Base-by-base conservation (phyloP, 2,329 filamentous ascomycete species). In the Coccinonectria pachysandricola region DNA sequence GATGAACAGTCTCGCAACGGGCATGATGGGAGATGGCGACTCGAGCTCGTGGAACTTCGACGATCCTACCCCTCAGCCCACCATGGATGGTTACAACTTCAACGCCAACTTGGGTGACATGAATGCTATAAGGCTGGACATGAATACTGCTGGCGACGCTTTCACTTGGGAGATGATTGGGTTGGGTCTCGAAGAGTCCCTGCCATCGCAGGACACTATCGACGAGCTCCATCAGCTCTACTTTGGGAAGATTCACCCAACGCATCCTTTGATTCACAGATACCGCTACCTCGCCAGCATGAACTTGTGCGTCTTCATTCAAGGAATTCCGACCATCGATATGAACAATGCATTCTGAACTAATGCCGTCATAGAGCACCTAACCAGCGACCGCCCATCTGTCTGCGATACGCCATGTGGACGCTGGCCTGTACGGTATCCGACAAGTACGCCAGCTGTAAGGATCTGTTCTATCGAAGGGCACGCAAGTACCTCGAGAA, bases 371-470 rank as follows among this genome's bases (percentile, higher is more conserved):
- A 18, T 34, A 77, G 72, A 27, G 74, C 84, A n/a, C 85, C 85
- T 11, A 76, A 76, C 36, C 78, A 86, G 60, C 75, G 88, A 14
- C 88, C 91, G 2, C 85, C 88, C 0, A 75, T 94, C 15, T 85
- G 81, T 39, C 60, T 98, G 25, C 76, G 91, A 42, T 98, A 98
- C 57, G 85, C 83, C 29, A 92, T 96, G 66, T 96, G 88, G 88
- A 83, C 79, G n/a, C 61, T 86, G 45, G 86, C 88, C n/a, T 87
- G 85, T 36, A 79, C 83, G 5, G 71, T 87, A 21, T 76, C 74
- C 3, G 85, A 94, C 32, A 91, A 86, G 49, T 95, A 83, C 50
- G 64, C 69, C 17, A 71, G 74, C 28, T 57, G 94, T 9, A 85
- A 86, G 47, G 80, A 87, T 28, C 74, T 93, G 36, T 95, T 96